Evolutionary conservation across 208 protist species (phyloP), one percentile per base, ranked within the genome.

Genomic region (Acanthamoeba triangularis): DNA sequence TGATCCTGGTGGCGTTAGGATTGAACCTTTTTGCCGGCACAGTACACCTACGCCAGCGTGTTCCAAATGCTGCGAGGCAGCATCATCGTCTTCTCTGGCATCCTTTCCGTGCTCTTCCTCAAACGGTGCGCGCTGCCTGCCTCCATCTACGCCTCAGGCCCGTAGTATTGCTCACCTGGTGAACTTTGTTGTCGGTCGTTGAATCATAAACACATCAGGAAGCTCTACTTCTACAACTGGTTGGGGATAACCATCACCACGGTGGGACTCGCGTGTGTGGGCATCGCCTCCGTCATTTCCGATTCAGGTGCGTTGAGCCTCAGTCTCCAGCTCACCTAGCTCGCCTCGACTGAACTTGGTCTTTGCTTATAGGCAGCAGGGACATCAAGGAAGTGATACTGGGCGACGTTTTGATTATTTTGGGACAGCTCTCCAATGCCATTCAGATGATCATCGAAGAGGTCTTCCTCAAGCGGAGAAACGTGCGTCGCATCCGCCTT

Each of bases 381-480:
- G 80, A 88, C 80, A 88, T 88, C n/a, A 88, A 93, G 63, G 63
- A 93, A 25, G 63, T 93, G 30, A 76, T 76, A 10, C 44, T 93
- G 33, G 87, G 87, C 10, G 63, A 76, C 20, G 87, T 67, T 13
- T 59, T 93, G 10, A 93, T 93, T 41, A 67, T 93, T 20, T 74
- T 93, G 59, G 87, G 87, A 13, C 87, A 93, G 63, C 87, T 93
- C 37, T 93, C 61, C 87, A 93, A 76, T 20, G 87, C 87, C 47
- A 76, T 67, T 14, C 87, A 93, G 41, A 93, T 93, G 87, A 54
- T 93, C 63, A 76, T 93, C 41, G 87, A 93, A 37, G 87, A 93
- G 87, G 54, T 76, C 52, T 93, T 93, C 63, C 61, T 93, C 23
- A 93, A 93, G 59, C 3, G 87, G 16, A 0, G 59, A 72, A 76